Base-by-base conservation (phyloP, 2,329 filamentous ascomycete species). In the Venturia carpophila region DNA sequence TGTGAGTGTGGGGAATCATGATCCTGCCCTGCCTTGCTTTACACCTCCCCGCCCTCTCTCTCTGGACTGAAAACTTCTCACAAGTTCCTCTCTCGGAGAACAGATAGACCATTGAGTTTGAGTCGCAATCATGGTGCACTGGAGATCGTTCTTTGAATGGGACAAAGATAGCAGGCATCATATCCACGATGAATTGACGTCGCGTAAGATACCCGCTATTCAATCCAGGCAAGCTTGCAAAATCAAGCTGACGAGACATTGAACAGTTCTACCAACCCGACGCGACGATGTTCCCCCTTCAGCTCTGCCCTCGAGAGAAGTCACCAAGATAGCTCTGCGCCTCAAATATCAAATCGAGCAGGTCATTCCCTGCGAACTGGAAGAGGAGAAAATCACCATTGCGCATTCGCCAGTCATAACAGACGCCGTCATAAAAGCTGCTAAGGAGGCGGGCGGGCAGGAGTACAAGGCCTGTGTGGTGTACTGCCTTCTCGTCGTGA, bases 301-400 rank as follows among this genome's bases (percentile, higher is more conserved):
- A 13, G 86, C 89, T 37, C 86, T 93, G 43, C 84, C 90, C 0
- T 82, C 92, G 15, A 81, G 83, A 67, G 88, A 94, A 71, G 92
- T 97, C 67, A 97, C 93, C 67, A 92, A 92, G 74, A 83, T 95
- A 65, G 93, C 92, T 34, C 83, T 99, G 19, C 90, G 92, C 66
- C 81, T 99, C 68, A 95, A 93, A 71, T 91, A 95, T 73, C 86
- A 96, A 70, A 87, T 99, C 71, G 92, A 96, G 76, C 85, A 92
- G 74, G 88, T 92, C 65, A 85, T 99, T 34, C 90, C 93, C 1
- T 97, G 91, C 79, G 94, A 99, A 75, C 82, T 99, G 47, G 88
- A 94, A 66, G 86, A 90, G 72, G 81, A 81, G 5, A 80, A 84
- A 65, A 82, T 99, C 72, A 94, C 89, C 4, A 83, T 82, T 62